Evolutionary conservation across 2,329 filamentous ascomycete genomes (phyloP), one percentile per base, ranked within the genome.

Genomic region (Chrysoporthe cubensis): DNA sequence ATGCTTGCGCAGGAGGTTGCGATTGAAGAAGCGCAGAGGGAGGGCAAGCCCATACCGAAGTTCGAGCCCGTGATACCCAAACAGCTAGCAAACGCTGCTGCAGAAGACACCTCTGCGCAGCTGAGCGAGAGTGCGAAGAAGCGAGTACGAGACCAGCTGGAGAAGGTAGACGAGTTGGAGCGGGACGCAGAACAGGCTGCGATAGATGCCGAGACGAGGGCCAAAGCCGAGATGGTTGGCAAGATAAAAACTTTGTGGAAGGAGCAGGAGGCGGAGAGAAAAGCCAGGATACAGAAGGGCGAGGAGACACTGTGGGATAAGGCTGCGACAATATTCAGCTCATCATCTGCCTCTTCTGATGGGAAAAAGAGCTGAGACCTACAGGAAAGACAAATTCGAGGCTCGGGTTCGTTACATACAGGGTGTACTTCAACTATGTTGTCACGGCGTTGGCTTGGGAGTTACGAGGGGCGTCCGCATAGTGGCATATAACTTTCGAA

Each of bases 1-100:
- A 93, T 98, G 90, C 79, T 97, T 48, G 86, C 88, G 70, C 93
- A 97, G 76, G 95, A 99, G 79, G 84, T 83, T 26, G 87, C 85
- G 71, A 88, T 92, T n/a, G 88, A 91, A 71, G 85, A 88, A 74
- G 91, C 91, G 46, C 89, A 89, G 78, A 82, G 84, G 65, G 85
- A 87, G 71, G 88, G 88, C 40, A 79, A 78, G n/a, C 83, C 85
- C 0, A 76, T 83, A 58, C 90, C 91, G 0, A 80, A 82, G 26
- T 89, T 92, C 74, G 81, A 87, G 59, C 83, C 88, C 8, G 77
- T 89, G 7, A 76, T 92, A 44, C 80, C 83, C 11, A 73, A 66
- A 34, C 71, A 71, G 13, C 75, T 74, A 34, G 71, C 72, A 21
- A 74, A 69, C 32, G 44, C 59, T 9, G 56, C 37, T 9, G 32